A percentile compares a stretch with the other conserved stretches of the same genome.
phyloP scores from a whole-genome alignment of 2,329 filamentous ascomycete species.

The Elsinoe perseae region DNA sequence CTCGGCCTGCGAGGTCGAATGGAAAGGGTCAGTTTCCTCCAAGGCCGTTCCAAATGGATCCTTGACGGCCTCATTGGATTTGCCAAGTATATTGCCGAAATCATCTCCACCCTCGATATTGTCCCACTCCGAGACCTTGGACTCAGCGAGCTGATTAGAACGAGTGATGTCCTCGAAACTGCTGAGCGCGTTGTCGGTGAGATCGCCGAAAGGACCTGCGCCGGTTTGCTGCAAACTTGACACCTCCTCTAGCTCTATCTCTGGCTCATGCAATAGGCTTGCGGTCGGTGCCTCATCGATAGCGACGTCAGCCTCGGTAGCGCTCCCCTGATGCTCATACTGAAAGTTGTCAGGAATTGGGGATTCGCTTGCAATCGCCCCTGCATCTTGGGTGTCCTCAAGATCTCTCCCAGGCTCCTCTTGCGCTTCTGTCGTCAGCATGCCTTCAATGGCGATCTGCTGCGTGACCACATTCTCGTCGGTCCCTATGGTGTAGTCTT shows the following conservation, averaged over 20 bases:
- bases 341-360: conserved; percentile 24
- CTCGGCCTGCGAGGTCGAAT: background rate
- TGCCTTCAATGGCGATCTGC: too few species aligned
- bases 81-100: conserved; percentile 12
- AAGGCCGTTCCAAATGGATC: background rate
- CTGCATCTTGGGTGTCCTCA: background rate
- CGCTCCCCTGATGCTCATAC: conserved; percentile 43
- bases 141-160: background rate
- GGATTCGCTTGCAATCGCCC: background rate
- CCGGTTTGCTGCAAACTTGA: background rate
- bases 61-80: background rate
- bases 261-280: conserved; percentile 36
- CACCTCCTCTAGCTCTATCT: conserved; percentile 26
- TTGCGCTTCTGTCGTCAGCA: too few species aligned
- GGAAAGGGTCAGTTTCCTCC: background rate
- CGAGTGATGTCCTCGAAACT: background rate
- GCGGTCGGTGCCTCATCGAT: conserved; percentile 36
- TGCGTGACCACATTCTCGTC: too few species aligned
- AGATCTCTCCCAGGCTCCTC: background rate
- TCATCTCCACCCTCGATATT: conserved; percentile 17
- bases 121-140: conserved; percentile 17
- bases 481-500: too few species aligned
- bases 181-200: background rate
- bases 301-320: conserved; percentile 39
- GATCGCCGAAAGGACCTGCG: conserved; percentile 3